These are phyloP conservation scores for Suhomyces ambrosiae DNA, from an alignment of 1,139 yeast genomes.

Conservation along the genomic window DNA sequence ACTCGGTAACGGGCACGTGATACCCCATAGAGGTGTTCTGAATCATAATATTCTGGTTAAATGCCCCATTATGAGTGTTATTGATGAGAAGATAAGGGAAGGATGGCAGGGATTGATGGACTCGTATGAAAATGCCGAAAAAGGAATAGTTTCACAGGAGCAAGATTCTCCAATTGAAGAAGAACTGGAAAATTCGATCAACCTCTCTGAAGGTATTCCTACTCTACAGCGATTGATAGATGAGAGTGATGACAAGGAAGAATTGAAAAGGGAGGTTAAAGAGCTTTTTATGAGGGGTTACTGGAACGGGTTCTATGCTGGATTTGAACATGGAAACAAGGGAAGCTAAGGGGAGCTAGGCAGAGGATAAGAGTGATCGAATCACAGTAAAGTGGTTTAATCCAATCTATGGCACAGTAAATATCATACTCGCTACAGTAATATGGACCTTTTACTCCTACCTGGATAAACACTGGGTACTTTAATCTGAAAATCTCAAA, in stretches of 20 bases:
- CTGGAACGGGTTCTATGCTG: constrained; percentile 39
- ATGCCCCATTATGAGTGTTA: background rate
- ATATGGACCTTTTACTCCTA: too few species aligned
- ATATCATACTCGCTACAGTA: too few species aligned
- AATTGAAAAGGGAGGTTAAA: constrained; percentile 28
- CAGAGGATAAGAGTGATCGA: too few species aligned
- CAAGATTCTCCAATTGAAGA: background rate
- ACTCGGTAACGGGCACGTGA: too few species aligned
- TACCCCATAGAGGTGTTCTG: too few species aligned
- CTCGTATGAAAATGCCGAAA: background rate
- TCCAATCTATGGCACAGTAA: too few species aligned
- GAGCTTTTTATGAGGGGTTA: constrained; percentile 31
- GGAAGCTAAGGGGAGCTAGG: too few species aligned
- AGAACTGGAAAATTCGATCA: background rate
- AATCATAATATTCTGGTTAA: too few species aligned
- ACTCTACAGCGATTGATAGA: constrained; percentile 6
- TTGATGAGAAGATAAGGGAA: background rate
- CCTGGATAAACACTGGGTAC: too few species aligned
- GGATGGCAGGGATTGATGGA: constrained; percentile 1
- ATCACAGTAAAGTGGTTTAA: too few species aligned
- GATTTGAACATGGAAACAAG: constrained; percentile 12
- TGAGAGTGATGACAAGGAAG: constrained; percentile 11
- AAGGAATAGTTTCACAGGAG: background rate
- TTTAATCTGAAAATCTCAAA: too few species aligned
- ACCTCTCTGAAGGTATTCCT: constrained; percentile 8